These are phyloP conservation scores for Blastobotrys robertii DNA, from an alignment of 805 yeast species.

Conservation along the genomic window DNA sequence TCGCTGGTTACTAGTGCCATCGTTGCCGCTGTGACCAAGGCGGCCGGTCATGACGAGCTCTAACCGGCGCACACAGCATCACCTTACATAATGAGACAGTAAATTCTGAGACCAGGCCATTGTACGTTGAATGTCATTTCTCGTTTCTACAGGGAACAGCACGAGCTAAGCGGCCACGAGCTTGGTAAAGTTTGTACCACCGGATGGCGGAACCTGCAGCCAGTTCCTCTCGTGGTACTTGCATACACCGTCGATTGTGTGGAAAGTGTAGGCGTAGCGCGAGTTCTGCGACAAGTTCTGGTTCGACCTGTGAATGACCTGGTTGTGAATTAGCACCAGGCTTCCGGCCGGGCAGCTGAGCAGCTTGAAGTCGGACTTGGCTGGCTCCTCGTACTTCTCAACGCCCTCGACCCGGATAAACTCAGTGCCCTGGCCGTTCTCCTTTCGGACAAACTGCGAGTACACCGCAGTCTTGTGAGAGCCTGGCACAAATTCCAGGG, in stretches of 20 bases:
- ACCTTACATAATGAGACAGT: too few species aligned
- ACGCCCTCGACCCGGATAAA: conserved; percentile 34
- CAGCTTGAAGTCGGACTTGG: conserved; percentile 36
- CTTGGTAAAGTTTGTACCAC: conserved; percentile 52
- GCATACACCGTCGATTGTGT: conserved; percentile 58
- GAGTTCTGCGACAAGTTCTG: conserved; percentile 44
- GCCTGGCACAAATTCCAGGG: conserved; percentile 60
- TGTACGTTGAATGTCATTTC: too few species aligned
- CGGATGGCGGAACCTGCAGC: conserved; percentile 68
- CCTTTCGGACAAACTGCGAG: conserved; percentile 53
- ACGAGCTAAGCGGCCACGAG: conserved; percentile 24
- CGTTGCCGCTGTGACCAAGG: background rate
- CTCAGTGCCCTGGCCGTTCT: conserved; percentile 46
- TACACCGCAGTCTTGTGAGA: conserved; percentile 50
- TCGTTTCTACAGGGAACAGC: too few species aligned
- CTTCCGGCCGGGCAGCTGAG: conserved; percentile 66
- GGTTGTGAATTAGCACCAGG: conserved; percentile 58
- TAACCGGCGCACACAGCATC: too few species aligned
- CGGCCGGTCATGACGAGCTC: too few species aligned
- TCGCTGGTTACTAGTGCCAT: background rate
- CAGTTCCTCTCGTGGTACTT: conserved; percentile 59
- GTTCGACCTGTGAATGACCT: conserved; percentile 64
- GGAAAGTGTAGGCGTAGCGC: conserved; percentile 72
- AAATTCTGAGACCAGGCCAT: too few species aligned
- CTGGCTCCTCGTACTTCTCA: conserved; percentile 23